Conservation (phyloP, 2,329 filamentous ascomycete genomes). For the Trichophyton schoenleinii region DNA sequence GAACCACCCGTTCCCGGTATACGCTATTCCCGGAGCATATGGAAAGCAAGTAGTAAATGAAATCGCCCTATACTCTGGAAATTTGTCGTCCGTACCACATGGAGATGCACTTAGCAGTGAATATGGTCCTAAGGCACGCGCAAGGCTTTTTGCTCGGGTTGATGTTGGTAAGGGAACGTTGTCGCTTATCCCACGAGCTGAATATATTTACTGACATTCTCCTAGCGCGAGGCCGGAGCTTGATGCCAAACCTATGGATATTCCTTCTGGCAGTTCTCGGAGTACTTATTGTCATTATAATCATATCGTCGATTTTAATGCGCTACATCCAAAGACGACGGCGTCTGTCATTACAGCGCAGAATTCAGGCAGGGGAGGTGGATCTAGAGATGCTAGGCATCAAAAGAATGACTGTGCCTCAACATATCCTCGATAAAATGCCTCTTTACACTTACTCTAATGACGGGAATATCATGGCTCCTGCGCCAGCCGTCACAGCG, state of each 20-base stretch:
- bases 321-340: constrained; percentile 63
- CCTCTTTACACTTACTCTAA: constrained; percentile 63
- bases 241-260: constrained; percentile 64
- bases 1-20: constrained; percentile 64
- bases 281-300: constrained; percentile 56
- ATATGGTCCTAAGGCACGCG: constrained; percentile 32
- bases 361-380: constrained; percentile 65
- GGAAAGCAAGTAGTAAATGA: constrained; percentile 59
- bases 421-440: constrained; percentile 56
- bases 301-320: constrained; percentile 57
- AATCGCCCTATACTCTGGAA: constrained; percentile 64
- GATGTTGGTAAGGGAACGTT: constrained; percentile 28
- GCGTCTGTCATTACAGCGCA: constrained; percentile 52
- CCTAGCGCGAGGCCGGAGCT: background rate
- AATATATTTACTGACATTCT: background rate
- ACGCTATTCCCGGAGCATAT: constrained; percentile 58
- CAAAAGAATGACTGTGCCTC: constrained; percentile 65
- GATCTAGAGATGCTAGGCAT: constrained; percentile 79
- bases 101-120: constrained; percentile 22
- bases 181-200: background rate
- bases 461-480: constrained; percentile 7
- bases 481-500: background rate
- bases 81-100: constrained; percentile 39
- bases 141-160: constrained; percentile 42
- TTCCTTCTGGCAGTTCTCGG: constrained; percentile 60